Percentiles rank a stretch among this genome's conserved stretches.
Evolutionary conservation across 164 flowering plant species (phyloP).

Genomic region (Annona squamosa): DNA sequence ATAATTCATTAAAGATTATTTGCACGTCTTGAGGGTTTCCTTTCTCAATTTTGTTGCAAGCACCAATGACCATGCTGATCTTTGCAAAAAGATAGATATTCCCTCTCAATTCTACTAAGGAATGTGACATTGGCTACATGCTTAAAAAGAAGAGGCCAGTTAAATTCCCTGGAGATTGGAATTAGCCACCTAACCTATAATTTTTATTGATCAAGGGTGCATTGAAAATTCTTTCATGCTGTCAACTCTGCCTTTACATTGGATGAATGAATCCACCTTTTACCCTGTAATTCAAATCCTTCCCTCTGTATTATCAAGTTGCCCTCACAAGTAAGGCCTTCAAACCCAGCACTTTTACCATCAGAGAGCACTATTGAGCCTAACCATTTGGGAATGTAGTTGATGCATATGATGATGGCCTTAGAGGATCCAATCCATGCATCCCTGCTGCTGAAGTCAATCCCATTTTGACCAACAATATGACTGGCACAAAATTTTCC

Average conservation of each 20-base stretch:
- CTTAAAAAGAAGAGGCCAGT: constrained; percentile 12
- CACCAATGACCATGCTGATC: constrained; percentile 79
- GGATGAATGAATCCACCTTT: constrained; percentile 15
- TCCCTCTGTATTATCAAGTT: constrained; percentile 40
- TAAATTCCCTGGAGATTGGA: constrained; percentile 6
- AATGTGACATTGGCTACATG: constrained; percentile 22
- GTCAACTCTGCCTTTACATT: constrained; percentile 12
- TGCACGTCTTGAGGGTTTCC: constrained; percentile 43
- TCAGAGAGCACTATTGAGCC: constrained; percentile 10
- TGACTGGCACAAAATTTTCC: constrained; percentile 17
- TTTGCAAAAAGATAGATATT: constrained; percentile 49
- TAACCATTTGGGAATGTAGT: constrained; percentile 9
- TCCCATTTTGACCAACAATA: constrained; percentile 10
- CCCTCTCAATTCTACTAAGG: constrained; percentile 40
- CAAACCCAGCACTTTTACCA: constrained; percentile 8
- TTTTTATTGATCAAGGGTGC: constrained; percentile 15
- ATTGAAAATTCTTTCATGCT: constrained; percentile 1
- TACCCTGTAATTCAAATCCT: constrained; percentile 17
- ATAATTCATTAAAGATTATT: constrained; percentile 55
- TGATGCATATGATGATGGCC: constrained; percentile 14
- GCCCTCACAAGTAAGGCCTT: constrained; percentile 34
- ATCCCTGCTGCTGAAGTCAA: constrained; percentile 11
- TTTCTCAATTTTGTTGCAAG: constrained; percentile 62
- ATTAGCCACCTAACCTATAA: constrained; percentile 14
- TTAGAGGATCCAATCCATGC: constrained; percentile 7